Evolutionary conservation across 2,329 filamentous ascomycete species (phyloP), one percentile per base, ranked within the genome.

Genomic region (Escovopsis sp.): DNA sequence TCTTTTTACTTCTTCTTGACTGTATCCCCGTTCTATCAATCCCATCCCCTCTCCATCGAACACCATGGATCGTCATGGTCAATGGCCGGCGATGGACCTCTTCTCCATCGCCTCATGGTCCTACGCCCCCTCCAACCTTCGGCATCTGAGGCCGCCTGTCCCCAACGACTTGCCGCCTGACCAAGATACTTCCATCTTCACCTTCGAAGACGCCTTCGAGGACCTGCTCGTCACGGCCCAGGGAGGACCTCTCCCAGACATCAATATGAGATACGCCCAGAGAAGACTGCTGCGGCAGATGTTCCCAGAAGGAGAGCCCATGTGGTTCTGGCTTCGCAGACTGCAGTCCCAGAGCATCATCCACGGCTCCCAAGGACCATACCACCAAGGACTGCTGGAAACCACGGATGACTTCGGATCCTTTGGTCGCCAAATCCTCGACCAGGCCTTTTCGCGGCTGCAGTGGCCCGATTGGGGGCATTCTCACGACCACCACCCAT

Each of bases 131-230:
- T 27, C 46, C 5, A 43, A 46, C 27, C 61, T 72, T 14, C 55
- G 55, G 31, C 47, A 58, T 38, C 55, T 71, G 7, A 58, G 53
- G 7, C 66, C 63, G 40, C 70, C 70, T 2, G 45, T 55, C 0
- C 68, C 68, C 1, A 56, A 49, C 7, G 65, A 66, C 41, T 52
- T 60, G 2, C 57, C 62, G 8, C 39, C 50, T 4, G 52, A 54
- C 31, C 40, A 54, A 23, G 56, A 62, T 37, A 32, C 51, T 11
- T 48, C 45, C 27, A 45, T 55, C 25, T 70, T 70, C 45, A 68
- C 65, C 8, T 74, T 70, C 42, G 57, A 64, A 23, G 68, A 73
- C 42, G 69, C 70, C 32, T 72, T 73, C 41, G 69, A 74, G 44
- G 70, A 74, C 41, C 60, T 75, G 13, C 54, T 74, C 11, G 53